Conservation (phyloP, 768 basidiomycete species). For the Podaxis rugospora region DNA sequence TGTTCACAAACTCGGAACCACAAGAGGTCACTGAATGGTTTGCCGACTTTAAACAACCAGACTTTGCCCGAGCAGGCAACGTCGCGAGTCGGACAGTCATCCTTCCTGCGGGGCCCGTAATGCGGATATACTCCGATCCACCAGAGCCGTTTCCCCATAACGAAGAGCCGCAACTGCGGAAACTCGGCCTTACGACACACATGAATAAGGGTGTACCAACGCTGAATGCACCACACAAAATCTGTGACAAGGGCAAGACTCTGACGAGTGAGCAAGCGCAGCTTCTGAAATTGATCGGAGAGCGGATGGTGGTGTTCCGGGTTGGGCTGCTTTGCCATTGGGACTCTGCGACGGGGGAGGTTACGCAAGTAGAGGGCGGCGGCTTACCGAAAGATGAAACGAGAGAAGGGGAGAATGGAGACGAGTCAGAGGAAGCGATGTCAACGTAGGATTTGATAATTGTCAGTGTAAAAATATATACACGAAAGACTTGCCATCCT, state of each 20-base stretch:
- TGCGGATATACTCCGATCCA: slow-evolving; percentile 74
- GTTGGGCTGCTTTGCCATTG: slow-evolving; percentile 69
- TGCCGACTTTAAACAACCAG: slow-evolving; percentile 79
- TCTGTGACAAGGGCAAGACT: slow-evolving; percentile 80
- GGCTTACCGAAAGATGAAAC: slow-evolving; percentile 32
- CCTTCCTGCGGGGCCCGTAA: slow-evolving; percentile 80
- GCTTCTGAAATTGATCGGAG: slow-evolving; percentile 85
- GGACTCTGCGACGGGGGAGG: slow-evolving; percentile 64
- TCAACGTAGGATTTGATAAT: slow-evolving; percentile 26
- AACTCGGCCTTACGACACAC: slow-evolving; percentile 81
- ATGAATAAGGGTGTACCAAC: slow-evolving; percentile 89
- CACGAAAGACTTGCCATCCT: not conserved
- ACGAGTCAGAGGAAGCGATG: not conserved
- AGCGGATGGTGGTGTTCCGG: slow-evolving; percentile 83
- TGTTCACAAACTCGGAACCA: slow-evolving; percentile 90
- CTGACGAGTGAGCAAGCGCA: slow-evolving; percentile 88
- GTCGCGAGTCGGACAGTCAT: slow-evolving; percentile 67
- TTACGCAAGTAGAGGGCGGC: slow-evolving; percentile 51
- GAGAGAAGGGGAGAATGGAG: slow-evolving; percentile 40
- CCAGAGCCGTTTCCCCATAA: slow-evolving; percentile 93
- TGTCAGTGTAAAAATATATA: slow-evolving; percentile 13
- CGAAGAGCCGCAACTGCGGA: slow-evolving; percentile 94
- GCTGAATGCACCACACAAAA: slow-evolving; percentile 68
- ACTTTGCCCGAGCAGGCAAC: slow-evolving; percentile 90
- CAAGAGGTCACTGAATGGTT: slow-evolving; percentile 95